Evolutionary conservation across 2,329 filamentous ascomycete genomes (phyloP).

Genomic region (Pseudocercospora eumusae): DNA sequence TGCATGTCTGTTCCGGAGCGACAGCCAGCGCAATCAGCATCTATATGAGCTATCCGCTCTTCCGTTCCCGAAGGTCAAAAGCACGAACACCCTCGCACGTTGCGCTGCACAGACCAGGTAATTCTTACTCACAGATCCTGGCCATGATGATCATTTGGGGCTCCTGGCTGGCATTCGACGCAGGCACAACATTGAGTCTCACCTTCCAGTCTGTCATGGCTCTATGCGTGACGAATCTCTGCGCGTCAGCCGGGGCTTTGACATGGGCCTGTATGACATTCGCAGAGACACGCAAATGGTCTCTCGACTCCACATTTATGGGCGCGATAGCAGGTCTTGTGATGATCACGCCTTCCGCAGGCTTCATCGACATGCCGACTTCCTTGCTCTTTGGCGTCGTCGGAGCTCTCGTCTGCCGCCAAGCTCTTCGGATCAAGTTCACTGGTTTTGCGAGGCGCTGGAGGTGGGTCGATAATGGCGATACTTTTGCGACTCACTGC

Average conservation of each 20-base stretch:
- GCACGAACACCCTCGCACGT: conserved; percentile 51
- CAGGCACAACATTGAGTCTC: conserved; percentile 51
- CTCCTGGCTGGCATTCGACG: conserved; percentile 55
- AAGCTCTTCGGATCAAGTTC: conserved; percentile 57
- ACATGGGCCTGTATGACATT: conserved; percentile 53
- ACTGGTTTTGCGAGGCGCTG: conserved; percentile 50
- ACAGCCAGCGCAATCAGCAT: conserved; percentile 50
- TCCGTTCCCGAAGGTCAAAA: conserved; percentile 49
- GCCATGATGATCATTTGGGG: conserved; percentile 56
- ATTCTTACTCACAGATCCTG: conserved; percentile 52
- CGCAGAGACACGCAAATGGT: conserved; percentile 48
- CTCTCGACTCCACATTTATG: conserved; percentile 54
- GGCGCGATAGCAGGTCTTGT: conserved; percentile 56
- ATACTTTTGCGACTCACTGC: conserved; percentile 59
- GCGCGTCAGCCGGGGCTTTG: conserved; percentile 50
- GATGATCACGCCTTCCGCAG: conserved; percentile 53
- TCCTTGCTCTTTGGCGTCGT: conserved; percentile 53
- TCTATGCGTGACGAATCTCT: conserved; percentile 54
- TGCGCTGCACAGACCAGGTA: conserved; percentile 51
- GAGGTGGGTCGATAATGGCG: conserved; percentile 58
- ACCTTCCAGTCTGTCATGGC: conserved; percentile 56
- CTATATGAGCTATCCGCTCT: conserved; percentile 54
- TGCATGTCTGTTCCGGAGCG: conserved; percentile 49
- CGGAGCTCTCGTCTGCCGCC: conserved; percentile 52
- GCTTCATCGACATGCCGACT: conserved; percentile 54